Evolutionary conservation across 1,284 basidiomycete species (phyloP).

Genomic region (Coniophora puteana): DNA sequence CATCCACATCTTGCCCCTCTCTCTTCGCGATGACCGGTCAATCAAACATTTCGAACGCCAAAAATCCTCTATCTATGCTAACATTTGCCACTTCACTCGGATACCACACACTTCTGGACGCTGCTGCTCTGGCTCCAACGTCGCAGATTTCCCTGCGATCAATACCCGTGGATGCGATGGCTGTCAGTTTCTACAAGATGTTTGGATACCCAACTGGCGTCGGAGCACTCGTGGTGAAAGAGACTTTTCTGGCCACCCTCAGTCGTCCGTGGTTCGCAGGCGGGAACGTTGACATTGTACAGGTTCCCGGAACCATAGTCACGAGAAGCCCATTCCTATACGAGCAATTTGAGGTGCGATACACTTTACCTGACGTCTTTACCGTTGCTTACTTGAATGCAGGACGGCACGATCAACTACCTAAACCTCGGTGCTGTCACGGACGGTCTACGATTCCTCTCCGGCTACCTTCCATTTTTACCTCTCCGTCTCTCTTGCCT

Average conservation of each 20-base stretch:
- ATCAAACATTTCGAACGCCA: constrained; percentile 75
- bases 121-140: constrained; percentile 74
- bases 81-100: constrained; percentile 63
- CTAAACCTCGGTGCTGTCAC: constrained; percentile 71
- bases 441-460: constrained; percentile 69
- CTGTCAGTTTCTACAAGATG: constrained; percentile 86
- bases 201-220: constrained; percentile 86
- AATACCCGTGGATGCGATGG: constrained; percentile 74
- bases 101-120: constrained; percentile 73
- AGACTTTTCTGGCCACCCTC: constrained; percentile 56
- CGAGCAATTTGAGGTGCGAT: constrained; percentile 73
- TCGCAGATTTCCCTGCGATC: constrained; percentile 62
- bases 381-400: constrained; percentile 4
- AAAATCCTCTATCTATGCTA: constrained; percentile 52
- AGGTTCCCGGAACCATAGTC: constrained; percentile 68
- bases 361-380: constrained; percentile 10
- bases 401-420: constrained; percentile 86
- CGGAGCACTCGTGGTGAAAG: constrained; percentile 74
- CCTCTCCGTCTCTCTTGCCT: constrained; percentile 69
- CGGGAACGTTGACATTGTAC: constrained; percentile 77
- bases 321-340: constrained; percentile 57
- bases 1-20: constrained; percentile 43
- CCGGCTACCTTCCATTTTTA: constrained; percentile 72
- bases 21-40: constrained; percentile 76
- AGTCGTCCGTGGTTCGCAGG: constrained; percentile 82